These are phyloP conservation scores for Vigna nakashimae DNA, from an alignment of 306 rosid species.

Conservation along the genomic window DNA sequence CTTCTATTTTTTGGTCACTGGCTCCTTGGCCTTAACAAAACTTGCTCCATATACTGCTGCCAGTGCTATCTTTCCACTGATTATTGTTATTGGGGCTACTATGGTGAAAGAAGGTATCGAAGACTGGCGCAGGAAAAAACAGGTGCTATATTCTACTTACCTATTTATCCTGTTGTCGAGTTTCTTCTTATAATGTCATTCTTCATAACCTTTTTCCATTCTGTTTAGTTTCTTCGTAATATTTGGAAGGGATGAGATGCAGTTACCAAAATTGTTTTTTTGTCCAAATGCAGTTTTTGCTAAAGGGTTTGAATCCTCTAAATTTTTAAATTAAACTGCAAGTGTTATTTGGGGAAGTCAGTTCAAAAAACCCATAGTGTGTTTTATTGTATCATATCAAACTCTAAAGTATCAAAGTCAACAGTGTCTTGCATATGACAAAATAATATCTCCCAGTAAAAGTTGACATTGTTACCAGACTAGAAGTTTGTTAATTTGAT, in stretches of 20 bases:
- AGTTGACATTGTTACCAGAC: background rate
- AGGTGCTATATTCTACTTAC: background rate
- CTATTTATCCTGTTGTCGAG: background rate
- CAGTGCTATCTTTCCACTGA: constrained; percentile 18
- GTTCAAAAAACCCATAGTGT: background rate
- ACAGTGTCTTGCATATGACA: constrained; percentile 23
- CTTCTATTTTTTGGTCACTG: constrained; percentile 12
- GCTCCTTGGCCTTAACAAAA: constrained; percentile 21
- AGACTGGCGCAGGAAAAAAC: constrained; percentile 8
- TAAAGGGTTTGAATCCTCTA: constrained; percentile 31
- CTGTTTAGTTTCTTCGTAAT: constrained; percentile 11
- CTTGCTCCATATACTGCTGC: constrained; percentile 21
- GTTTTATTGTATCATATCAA: constrained; percentile 7
- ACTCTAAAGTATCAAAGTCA: background rate
- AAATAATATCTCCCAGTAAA: background rate
- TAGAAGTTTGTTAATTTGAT: background rate
- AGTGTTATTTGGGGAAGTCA: background rate
- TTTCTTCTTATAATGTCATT: background rate
- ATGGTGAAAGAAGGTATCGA: constrained; percentile 11
- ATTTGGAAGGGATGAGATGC: background rate
- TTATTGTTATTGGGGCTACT: constrained; percentile 16
- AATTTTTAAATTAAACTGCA: constrained; percentile 13
- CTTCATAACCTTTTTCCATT: background rate
- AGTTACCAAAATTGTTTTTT: constrained; percentile 22
- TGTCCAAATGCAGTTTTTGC: background rate